Evolutionary conservation across 352 stramenopile species (phyloP).

Genomic region (Phytophthora citricola): DNA sequence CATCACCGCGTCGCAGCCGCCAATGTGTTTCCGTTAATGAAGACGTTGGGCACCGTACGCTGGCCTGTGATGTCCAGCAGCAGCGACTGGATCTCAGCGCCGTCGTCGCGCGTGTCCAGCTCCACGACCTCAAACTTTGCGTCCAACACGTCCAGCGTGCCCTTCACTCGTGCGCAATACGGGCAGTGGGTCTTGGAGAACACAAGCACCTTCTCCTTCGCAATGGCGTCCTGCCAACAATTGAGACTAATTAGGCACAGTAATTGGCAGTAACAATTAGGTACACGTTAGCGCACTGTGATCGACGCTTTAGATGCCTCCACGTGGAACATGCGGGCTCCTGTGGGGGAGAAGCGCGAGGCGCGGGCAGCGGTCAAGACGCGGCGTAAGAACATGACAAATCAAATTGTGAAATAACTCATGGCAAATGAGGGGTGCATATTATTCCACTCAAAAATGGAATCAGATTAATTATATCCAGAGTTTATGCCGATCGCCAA

Average conservation of each 20-base stretch:
- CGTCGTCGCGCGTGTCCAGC: conserved; percentile 83
- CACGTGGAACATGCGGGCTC: conserved; percentile 56
- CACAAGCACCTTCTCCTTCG: conserved; percentile 82
- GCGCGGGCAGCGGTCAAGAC: conserved; percentile 23
- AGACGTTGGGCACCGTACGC: conserved; percentile 98
- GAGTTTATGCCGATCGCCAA: no score
- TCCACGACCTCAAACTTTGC: conserved; percentile 71
- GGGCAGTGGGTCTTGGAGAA: conserved; percentile 97
- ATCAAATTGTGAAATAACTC: conserved; percentile 12
- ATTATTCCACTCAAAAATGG: no score
- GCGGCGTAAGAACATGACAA: conserved; percentile 25
- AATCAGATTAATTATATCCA: no score
- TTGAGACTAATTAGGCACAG: neutral
- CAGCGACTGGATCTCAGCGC: conserved; percentile 90
- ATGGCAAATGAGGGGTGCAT: no score
- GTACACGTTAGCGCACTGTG: conserved; percentile 35
- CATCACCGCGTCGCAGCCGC: conserved; percentile 91
- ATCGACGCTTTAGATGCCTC: conserved; percentile 69
- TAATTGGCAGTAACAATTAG: neutral
- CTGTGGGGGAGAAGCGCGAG: conserved; percentile 19
- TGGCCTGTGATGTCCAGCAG: conserved; percentile 94
- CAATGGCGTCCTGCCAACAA: conserved; percentile 56
- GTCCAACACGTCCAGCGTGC: conserved; percentile 80
- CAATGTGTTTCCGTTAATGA: conserved; percentile 97
- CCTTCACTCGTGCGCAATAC: conserved; percentile 93